Evolutionary conservation across 768 basidiomycete species (phyloP).

Genomic region (Rhizopogon roseolus): DNA sequence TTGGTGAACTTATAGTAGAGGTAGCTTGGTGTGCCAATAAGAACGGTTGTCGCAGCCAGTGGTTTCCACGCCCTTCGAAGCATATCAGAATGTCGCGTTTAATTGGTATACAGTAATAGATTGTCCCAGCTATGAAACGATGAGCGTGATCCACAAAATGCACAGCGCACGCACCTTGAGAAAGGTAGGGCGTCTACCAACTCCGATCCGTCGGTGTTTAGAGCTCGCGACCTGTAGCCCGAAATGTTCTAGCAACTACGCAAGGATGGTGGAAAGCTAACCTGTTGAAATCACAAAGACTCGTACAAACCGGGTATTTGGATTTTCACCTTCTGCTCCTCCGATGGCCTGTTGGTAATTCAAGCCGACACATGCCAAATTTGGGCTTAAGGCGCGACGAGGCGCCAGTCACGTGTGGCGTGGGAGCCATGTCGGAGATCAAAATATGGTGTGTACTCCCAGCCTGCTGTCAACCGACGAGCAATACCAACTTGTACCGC

Average conservation of each 20-base stretch:
- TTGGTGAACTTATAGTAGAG: constrained; percentile 45
- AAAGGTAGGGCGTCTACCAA: background rate
- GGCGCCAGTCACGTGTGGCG: constrained; percentile 15
- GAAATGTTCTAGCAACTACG: background rate
- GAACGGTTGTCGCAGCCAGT: constrained; percentile 46
- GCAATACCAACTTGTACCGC: constrained; percentile 13
- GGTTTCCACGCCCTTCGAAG: constrained; percentile 67
- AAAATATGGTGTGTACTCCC: constrained; percentile 21
- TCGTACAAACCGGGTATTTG: background rate
- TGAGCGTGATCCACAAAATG: background rate
- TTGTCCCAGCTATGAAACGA: background rate
- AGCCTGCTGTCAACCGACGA: constrained; percentile 7
- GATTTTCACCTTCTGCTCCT: background rate
- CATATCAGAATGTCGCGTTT: constrained; percentile 33
- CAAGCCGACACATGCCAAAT: background rate
- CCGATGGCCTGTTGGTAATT: background rate
- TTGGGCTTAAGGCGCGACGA: constrained; percentile 1
- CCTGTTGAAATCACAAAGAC: too few relatives aligned
- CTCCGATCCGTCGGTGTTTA: background rate
- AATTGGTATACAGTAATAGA: background rate
- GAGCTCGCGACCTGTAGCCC: background rate
- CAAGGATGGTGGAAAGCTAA: background rate
- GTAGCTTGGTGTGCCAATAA: constrained; percentile 57
- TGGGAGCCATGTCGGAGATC: background rate
- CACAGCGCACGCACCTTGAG: background rate